Evolutionary conservation across 129 eudicot genomes (phyloP).

Genomic region (Solidago caesia): DNA sequence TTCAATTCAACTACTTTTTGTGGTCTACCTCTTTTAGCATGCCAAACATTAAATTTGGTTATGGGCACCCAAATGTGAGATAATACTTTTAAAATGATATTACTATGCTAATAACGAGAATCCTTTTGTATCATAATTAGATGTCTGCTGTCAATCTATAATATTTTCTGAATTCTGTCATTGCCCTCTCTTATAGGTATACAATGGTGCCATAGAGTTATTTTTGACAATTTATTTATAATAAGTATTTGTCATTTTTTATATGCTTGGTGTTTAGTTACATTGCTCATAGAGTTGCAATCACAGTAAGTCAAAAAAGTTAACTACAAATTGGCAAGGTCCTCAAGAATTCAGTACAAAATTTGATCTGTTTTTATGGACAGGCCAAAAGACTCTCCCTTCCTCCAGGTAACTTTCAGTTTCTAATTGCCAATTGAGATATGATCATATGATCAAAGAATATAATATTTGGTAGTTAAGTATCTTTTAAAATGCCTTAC

Average conservation of each 20-base stretch:
- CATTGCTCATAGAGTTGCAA: too few relatives aligned
- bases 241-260: too few relatives aligned
- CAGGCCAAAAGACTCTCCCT: conserved; percentile 57
- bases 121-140: background rate
- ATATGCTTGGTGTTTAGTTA: too few relatives aligned
- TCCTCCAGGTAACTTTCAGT: conserved; percentile 57
- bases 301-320: too few relatives aligned
- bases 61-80: background rate
- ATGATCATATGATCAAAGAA: background rate
- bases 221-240: too few relatives aligned
- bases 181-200: conserved; percentile 53
- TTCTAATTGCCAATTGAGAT: background rate
- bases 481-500: background rate
- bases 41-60: too few relatives aligned
- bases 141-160: background rate
- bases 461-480: conserved; percentile 3
- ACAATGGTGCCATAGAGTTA: conserved; percentile 98
- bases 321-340: too few relatives aligned
- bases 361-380: too few relatives aligned
- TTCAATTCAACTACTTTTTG: background rate
- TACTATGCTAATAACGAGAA: conserved; percentile 3
- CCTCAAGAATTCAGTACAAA: too few relatives aligned
- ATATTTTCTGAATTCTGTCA: background rate
- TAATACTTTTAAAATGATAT: too few relatives aligned
- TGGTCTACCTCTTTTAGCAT: background rate